Percentiles rank a stretch among this genome's conserved stretches.
Evolutionary conservation across 495 filamentous ascomycete genomes (phyloP).

Genomic region (Penicillium paradoxum): DNA sequence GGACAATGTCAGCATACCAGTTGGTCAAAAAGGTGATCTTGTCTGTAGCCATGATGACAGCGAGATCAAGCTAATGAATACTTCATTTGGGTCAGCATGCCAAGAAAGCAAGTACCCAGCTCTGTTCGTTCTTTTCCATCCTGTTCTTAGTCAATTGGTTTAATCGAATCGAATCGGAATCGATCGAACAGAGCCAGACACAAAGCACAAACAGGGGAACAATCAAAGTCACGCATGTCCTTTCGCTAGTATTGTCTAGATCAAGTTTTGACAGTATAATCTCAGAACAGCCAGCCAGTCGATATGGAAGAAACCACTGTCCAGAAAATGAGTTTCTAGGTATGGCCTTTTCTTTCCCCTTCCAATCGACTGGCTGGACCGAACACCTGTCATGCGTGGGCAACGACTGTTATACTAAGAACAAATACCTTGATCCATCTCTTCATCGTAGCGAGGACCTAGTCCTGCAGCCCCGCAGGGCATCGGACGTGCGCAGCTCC

Average conservation of each 20-base stretch:
- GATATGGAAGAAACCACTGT: not conserved
- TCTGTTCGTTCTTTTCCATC: slow-evolving; percentile 6
- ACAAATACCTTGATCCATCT: slow-evolving; percentile 55
- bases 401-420: slow-evolving; percentile 47
- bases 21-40: slow-evolving; percentile 73
- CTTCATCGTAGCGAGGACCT: slow-evolving; percentile 31
- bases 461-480: slow-evolving; percentile 14
- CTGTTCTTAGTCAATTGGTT: slow-evolving; percentile 8
- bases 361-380: slow-evolving; percentile 13
- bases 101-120: not conserved
- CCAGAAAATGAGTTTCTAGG: not conserved
- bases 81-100: slow-evolving; percentile 20
- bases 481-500: slow-evolving; percentile 28
- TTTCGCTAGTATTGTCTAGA: slow-evolving; percentile 83
- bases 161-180: slow-evolving; percentile 1
- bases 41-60: slow-evolving; percentile 61
- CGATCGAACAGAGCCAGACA: slow-evolving; percentile 15
- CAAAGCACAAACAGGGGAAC: slow-evolving; percentile 32
- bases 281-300: slow-evolving; percentile 48
- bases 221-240: slow-evolving; percentile 65
- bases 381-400: slow-evolving; percentile 60
- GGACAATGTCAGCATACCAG: slow-evolving; percentile 45
- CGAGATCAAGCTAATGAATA: slow-evolving; percentile 15
- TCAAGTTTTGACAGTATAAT: slow-evolving; percentile 73
- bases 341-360: not conserved